Conservation (phyloP, 345 rosid species). For the Brassica rapa region DNA sequence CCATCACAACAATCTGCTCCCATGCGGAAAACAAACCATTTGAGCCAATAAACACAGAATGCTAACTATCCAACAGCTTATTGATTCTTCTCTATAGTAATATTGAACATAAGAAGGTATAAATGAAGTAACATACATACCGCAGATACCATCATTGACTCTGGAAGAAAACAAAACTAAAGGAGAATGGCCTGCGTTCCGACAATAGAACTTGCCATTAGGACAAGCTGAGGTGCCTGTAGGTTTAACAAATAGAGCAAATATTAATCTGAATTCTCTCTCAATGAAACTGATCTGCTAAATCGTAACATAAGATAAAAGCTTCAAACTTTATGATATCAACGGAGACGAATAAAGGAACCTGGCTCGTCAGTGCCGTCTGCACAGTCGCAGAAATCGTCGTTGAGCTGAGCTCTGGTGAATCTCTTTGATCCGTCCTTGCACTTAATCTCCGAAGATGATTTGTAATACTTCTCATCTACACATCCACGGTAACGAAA, state of each 20-base stretch:
- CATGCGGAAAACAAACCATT: conserved; percentile 1
- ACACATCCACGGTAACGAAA: conserved; percentile 22
- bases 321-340: background rate
- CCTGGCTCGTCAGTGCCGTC: conserved; percentile 98
- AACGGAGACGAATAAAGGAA: conserved; percentile 19
- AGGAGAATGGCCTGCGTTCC: conserved; percentile 72
- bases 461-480: conserved; percentile 79
- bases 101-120: background rate
- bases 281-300: background rate
- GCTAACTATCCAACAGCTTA: background rate
- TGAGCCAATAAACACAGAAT: background rate
- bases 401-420: conserved; percentile 75
- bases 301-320: background rate
- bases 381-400: conserved; percentile 90
- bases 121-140: conserved; percentile 48
- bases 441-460: conserved; percentile 70
- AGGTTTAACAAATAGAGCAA: background rate
- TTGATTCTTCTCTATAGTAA: background rate
- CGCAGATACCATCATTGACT: conserved; percentile 96
- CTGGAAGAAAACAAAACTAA: conserved; percentile 70
- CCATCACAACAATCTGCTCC: conserved; percentile 96
- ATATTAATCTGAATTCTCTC: background rate
- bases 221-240: conserved; percentile 98
- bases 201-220: conserved; percentile 76
- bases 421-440: conserved; percentile 83